Base-by-base conservation (phyloP, 1,139 yeast genomes). In the Hanseniaspora gamundiae region DNA sequence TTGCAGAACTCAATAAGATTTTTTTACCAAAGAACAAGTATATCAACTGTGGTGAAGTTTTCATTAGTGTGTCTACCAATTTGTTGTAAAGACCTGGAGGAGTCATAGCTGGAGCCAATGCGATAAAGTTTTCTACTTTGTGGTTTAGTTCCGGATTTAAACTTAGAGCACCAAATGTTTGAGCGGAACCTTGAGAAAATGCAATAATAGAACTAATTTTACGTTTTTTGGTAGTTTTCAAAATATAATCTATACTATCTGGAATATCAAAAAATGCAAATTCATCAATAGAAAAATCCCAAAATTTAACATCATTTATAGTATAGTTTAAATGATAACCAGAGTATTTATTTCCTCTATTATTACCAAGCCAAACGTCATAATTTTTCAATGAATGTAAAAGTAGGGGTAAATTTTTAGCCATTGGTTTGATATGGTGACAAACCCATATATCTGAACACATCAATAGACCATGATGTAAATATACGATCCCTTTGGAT, bases 391-490 rank as follows among this genome's bases (percentile, higher is more conserved):
- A 60, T 49, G 84, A 88, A 46, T 80, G 84, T 40, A 88, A 68
- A 2, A 76, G 67, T 56, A 83, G 80, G 0, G 97, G 95, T 44
- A 88, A 62, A 54, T 84, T 83, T 43, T 71, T 69, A 30, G 78
- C 59, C 73, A 77, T 78, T 27, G 43, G 44, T 21, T 41, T 30
- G 6, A 38, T 19, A 11, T 43, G 39, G 21, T 44, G 46, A n/a
- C 91, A 75, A 39, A 83, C 76, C 96, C 95, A 85, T 8, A 88
- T 74, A 55, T 88, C 97, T 42, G 93, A 78, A 57, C 80, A 78
- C 96, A 88, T 88, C 51, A 88, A 69, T 45, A 88, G 67, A 0
- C 97, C 97, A 59, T 88, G 97, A 56, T 88, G 97, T 44, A 88
- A 68, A 56, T 85, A 88, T 0, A 83, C 81, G 2, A 80, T 73